phyloP scores from a whole-genome alignment of 1,284 basidiomycete genomes.

The Ganoderma sp. region DNA sequence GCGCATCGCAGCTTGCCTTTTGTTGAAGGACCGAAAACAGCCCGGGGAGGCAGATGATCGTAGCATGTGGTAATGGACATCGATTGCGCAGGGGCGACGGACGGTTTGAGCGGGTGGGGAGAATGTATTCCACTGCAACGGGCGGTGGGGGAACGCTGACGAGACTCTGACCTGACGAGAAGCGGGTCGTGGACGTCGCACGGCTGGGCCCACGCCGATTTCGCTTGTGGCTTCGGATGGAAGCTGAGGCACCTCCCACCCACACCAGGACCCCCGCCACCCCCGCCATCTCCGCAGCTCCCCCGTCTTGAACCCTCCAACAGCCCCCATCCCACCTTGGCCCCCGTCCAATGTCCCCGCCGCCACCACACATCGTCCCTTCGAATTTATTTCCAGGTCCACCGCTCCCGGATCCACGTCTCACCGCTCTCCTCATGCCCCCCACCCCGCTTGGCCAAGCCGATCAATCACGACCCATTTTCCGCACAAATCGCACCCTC shows the following conservation, averaged over 20 bases:
- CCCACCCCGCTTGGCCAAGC: not conserved
- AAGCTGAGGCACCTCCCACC: constrained; percentile 10
- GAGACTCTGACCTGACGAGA: constrained; percentile 1
- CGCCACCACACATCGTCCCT: not conserved
- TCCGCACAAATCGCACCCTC: not conserved
- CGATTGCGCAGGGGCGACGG: constrained; percentile 17
- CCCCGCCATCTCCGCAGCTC: not conserved
- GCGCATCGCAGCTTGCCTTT: constrained; percentile 7
- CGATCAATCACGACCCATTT: not conserved
- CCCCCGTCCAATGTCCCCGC: not conserved
- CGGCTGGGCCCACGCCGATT: constrained; percentile 7
- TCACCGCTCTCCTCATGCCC: not conserved
- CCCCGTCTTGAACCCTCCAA: not conserved
- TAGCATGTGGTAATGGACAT: constrained; percentile 26
- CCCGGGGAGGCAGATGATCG: constrained; percentile 22
- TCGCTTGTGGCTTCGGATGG: constrained; percentile 19
- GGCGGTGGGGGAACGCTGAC: constrained; percentile 1
- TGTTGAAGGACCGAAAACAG: constrained; percentile 5
- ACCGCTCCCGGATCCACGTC: not conserved
- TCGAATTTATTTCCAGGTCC: not conserved
- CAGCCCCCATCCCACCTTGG: not conserved
- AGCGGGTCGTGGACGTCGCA: not conserved
- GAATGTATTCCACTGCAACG: constrained; percentile 7
- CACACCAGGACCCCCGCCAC: constrained; percentile 1
- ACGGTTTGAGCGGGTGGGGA: constrained; percentile 13